Evolutionary conservation across 441 rosid genomes (phyloP).

Genomic region (Lepidium campestre): DNA sequence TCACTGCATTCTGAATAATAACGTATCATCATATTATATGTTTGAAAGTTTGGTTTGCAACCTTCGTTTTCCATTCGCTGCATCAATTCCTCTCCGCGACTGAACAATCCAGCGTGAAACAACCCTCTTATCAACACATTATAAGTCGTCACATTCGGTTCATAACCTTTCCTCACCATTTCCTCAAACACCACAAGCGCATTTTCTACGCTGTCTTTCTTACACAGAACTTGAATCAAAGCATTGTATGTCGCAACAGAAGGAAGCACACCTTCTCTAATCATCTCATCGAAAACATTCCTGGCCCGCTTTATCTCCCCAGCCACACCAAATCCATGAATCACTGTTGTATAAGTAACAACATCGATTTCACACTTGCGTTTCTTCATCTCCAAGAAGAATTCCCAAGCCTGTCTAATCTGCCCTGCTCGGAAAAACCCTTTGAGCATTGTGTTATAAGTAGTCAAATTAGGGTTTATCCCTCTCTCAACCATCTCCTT

Average conservation of each 20-base stretch:
- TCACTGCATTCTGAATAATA: slow-evolving; percentile 61
- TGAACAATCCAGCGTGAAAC: slow-evolving; percentile 65
- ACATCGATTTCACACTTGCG: slow-evolving; percentile 72
- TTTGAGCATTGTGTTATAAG: slow-evolving; percentile 69
- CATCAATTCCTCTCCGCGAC: slow-evolving; percentile 56
- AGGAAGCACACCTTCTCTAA: slow-evolving; percentile 71
- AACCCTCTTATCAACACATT: slow-evolving; percentile 76
- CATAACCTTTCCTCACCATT: slow-evolving; percentile 72
- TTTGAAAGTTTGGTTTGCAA: slow-evolving; percentile 70
- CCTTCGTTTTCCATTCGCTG: slow-evolving; percentile 56
- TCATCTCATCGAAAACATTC: slow-evolving; percentile 68
- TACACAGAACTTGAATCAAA: slow-evolving; percentile 81
- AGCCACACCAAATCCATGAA: slow-evolving; percentile 70
- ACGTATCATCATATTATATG: slow-evolving; percentile 63
- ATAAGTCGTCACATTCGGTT: slow-evolving; percentile 59
- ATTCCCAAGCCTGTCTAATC: slow-evolving; percentile 70
- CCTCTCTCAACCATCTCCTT: slow-evolving; percentile 84
- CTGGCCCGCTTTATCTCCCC: slow-evolving; percentile 65
- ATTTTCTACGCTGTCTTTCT: slow-evolving; percentile 76
- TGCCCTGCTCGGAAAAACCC: slow-evolving; percentile 81
- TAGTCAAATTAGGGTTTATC: slow-evolving; percentile 49
- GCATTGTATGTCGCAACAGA: slow-evolving; percentile 85
- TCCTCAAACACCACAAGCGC: slow-evolving; percentile 66
- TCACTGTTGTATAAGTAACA: slow-evolving; percentile 66
- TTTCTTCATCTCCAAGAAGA: slow-evolving; percentile 86